Conservation (phyloP, 2,329 filamentous ascomycete species). For the Penicillium aurantiogriseum region DNA sequence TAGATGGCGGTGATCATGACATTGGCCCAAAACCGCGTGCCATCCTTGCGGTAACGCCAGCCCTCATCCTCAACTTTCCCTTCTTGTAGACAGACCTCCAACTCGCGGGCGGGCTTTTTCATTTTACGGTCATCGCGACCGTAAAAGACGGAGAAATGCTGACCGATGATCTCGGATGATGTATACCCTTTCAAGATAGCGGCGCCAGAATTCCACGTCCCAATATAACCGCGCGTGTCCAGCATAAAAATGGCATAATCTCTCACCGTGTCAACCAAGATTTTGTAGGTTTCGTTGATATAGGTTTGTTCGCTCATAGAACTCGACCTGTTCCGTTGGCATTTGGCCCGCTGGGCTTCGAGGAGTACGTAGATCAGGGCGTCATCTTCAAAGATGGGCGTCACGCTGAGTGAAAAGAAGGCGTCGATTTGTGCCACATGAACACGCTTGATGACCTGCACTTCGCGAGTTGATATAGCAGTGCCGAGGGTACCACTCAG, state of each 20-base stretch:
- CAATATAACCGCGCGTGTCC: constrained; percentile 55
- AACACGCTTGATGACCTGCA: constrained; percentile 37
- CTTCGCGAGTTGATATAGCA: constrained; percentile 37
- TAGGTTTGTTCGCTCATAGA: constrained; percentile 46
- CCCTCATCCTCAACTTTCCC: constrained; percentile 60
- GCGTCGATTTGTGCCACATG: constrained; percentile 15
- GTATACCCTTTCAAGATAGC: constrained; percentile 57
- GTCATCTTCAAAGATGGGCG: constrained; percentile 45
- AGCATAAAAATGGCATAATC: constrained; percentile 65
- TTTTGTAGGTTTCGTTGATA: constrained; percentile 57
- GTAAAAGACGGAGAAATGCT: constrained; percentile 60
- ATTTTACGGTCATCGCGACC: constrained; percentile 50
- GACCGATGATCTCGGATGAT: constrained; percentile 55
- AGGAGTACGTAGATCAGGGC: constrained; percentile 44
- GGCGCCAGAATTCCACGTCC: constrained; percentile 59
- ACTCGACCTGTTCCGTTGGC: constrained; percentile 21
- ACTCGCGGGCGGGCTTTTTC: constrained; percentile 53
- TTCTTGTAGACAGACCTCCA: constrained; percentile 54
- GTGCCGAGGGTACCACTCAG: constrained; percentile 39
- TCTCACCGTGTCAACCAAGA: constrained; percentile 60
- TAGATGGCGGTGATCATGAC: constrained; percentile 59
- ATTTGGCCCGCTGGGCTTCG: constrained; percentile 42
- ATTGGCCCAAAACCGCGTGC: constrained; percentile 61
- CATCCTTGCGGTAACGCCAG: constrained; percentile 60
- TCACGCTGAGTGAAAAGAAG: constrained; percentile 36